phyloP scores from a whole-genome alignment of 2,329 filamentous ascomycete species.

The Neopestalotiopsis sp. region DNA sequence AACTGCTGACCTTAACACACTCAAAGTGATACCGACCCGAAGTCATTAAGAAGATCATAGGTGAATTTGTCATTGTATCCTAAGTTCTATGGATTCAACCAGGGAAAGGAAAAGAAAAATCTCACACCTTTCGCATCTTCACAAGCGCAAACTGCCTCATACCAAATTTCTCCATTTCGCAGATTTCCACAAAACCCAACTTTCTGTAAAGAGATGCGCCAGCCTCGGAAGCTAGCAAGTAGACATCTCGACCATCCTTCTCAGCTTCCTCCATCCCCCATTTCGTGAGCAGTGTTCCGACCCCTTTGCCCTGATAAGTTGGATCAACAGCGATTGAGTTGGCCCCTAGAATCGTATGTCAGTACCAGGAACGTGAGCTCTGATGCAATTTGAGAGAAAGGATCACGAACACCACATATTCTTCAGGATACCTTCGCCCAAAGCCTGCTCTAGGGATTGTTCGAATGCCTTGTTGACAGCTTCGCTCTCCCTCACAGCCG shows the following conservation, averaged over 20 bases:
- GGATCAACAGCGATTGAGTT: slow-evolving; percentile 8
- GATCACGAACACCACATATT: neutral
- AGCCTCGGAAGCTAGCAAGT: neutral
- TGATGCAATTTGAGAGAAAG: neutral
- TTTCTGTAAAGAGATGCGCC: neutral
- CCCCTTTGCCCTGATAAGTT: neutral
- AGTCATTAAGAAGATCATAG: no score
- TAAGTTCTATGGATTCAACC: no score
- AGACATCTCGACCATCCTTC: neutral
- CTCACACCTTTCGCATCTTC: neutral
- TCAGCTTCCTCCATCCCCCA: neutral
- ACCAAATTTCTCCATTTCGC: neutral
- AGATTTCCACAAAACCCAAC: neutral
- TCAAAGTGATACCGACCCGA: no score
- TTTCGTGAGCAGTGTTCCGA: neutral
- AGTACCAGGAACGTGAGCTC: neutral
- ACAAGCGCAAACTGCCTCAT: neutral
- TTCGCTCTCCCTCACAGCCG: neutral
- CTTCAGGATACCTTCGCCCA: neutral
- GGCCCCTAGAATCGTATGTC: neutral
- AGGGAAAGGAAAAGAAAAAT: no score
- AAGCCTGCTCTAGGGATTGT: neutral
- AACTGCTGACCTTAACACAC: no score
- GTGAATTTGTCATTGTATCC: no score
- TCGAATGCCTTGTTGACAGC: neutral